Percentiles rank a stretch among this genome's conserved stretches.
phyloP scores from a whole-genome alignment of 169 alveolate species.

The Plasmodium vivax region DNA sequence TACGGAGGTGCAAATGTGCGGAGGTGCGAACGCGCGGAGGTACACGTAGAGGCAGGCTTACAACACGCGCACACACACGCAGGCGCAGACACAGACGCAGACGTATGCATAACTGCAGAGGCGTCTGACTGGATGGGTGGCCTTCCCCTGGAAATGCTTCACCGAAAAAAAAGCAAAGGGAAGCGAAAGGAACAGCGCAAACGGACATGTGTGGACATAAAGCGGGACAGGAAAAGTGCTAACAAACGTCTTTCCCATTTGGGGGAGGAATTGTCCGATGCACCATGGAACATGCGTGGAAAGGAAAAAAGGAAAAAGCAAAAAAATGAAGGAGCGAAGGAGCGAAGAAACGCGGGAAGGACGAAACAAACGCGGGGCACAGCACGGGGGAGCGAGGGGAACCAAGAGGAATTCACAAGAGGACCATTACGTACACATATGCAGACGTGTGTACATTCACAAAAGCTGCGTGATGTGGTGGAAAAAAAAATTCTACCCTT shows the following conservation, averaged over 20 bases:
- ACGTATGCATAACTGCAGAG: background rate
- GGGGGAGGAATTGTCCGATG: conserved; percentile 19
- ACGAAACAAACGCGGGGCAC: background rate
- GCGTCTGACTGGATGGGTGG: background rate
- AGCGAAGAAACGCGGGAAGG: background rate
- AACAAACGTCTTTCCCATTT: background rate
- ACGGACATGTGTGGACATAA: background rate
- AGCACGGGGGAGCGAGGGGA: background rate
- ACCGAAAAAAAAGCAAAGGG: background rate
- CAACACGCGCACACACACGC: background rate
- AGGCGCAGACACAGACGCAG: background rate
- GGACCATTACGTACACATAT: background rate
- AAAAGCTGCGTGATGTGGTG: background rate
- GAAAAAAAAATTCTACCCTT: background rate
- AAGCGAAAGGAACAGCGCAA: background rate
- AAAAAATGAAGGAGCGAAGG: background rate
- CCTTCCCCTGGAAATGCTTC: background rate
- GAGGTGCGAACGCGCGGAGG: background rate
- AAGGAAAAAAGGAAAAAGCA: background rate
- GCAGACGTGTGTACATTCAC: conserved; percentile 1
- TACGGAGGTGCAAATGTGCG: too few species aligned
- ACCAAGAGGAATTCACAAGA: background rate
- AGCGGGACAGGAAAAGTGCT: background rate
- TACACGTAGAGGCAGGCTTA: background rate
- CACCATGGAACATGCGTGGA: conserved; percentile 63